Percentiles rank a stretch among this genome's conserved stretches.
phyloP scores from a whole-genome alignment of 176 grass and related monocot species.

The Avena eriantha region DNA sequence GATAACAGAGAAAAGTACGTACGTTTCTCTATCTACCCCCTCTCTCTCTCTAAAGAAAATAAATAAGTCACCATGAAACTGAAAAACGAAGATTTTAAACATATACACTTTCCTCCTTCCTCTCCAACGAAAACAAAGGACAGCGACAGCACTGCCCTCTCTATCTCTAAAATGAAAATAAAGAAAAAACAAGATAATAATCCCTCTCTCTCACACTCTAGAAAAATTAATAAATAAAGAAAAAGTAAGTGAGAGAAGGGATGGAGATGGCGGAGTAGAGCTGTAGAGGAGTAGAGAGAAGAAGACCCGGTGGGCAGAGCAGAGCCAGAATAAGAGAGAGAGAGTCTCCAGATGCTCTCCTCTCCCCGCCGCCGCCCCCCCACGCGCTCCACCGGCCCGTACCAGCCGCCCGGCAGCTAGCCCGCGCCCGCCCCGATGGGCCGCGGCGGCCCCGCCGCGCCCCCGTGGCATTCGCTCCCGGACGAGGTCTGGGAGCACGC shows the following conservation, averaged over 20 bases:
- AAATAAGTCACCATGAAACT: neutral
- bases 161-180: neutral
- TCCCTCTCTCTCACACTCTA: neutral
- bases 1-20: neutral
- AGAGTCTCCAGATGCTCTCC: constrained; percentile 49
- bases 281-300: neutral
- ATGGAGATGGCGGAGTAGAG: too few relatives aligned
- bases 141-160: neutral
- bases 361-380: constrained; percentile 36
- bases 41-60: neutral
- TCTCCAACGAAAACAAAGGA: neutral
- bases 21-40: neutral
- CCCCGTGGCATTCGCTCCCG: constrained; percentile 62
- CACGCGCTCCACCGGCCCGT: neutral
- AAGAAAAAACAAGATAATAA: neutral
- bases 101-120: too few relatives aligned
- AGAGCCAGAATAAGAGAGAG: constrained; percentile 7
- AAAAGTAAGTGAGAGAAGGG: neutral
- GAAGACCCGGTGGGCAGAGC: neutral
- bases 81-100: neutral
- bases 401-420: constrained; percentile 41
- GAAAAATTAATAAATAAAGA: neutral
- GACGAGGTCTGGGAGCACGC: constrained; percentile 84
- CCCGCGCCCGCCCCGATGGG: constrained; percentile 41
- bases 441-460: constrained; percentile 46